Conservation (phyloP, 208 protist species). For the Trypanosoma theileri region DNA sequence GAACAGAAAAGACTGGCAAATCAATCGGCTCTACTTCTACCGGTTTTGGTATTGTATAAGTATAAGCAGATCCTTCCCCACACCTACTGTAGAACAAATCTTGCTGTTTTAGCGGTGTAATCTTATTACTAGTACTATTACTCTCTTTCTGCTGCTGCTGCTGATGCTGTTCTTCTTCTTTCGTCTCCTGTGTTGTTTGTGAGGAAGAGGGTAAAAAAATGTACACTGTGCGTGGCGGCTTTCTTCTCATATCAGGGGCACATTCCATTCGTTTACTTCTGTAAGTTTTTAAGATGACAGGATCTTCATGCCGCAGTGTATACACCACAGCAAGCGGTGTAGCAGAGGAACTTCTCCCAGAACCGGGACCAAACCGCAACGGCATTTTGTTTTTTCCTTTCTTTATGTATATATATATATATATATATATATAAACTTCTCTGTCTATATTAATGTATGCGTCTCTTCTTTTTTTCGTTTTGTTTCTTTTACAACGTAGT, state of each 20-base stretch:
- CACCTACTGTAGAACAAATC: not conserved
- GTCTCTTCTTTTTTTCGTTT: not conserved
- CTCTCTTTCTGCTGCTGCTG: too few species aligned
- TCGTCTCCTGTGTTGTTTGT: not conserved
- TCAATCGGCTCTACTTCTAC: not conserved
- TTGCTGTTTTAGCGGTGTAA: not conserved
- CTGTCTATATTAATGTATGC: slow-evolving; percentile 1
- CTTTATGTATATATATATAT: not conserved
- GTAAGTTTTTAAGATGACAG: slow-evolving; percentile 13
- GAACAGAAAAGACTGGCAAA: not conserved
- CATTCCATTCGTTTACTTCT: not conserved
- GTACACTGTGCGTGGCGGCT: not conserved
- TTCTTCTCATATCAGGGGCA: not conserved
- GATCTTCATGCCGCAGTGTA: slow-evolving; percentile 19
- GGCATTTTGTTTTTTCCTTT: slow-evolving; percentile 16
- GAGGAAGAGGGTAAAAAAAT: not conserved
- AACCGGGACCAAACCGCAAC: slow-evolving; percentile 14
- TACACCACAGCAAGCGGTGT: slow-evolving; percentile 13
- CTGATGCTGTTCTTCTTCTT: too few species aligned
- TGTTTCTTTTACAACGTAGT: not conserved
- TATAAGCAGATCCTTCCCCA: too few species aligned
- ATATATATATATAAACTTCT: not conserved
- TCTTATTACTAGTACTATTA: not conserved
- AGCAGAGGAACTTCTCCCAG: not conserved
- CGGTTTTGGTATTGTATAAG: not conserved